These are phyloP conservation scores for Mychonastes homosphaera DNA, from an alignment of 139 green algal species.

Conservation along the genomic window DNA sequence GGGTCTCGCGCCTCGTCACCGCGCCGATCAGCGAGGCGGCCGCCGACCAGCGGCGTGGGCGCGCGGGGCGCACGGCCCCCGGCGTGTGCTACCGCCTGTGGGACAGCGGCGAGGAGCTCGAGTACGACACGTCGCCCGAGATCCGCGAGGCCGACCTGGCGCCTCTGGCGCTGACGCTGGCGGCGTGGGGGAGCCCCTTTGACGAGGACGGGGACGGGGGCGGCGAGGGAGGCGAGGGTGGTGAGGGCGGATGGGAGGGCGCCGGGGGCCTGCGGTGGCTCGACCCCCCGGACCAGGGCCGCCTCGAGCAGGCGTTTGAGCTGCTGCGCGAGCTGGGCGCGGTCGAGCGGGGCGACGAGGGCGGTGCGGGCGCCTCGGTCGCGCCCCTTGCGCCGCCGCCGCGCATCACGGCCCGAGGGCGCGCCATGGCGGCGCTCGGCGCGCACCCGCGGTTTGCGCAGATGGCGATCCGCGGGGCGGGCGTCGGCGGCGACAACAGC, in stretches of 20 bases:
- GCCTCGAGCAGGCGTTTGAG: constrained; percentile 18
- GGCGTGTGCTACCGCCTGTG: constrained; percentile 47
- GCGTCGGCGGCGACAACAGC: too few relatives aligned
- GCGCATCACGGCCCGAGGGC: constrained; percentile 5
- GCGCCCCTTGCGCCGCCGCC: neutral
- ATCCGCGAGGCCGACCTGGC: constrained; percentile 43
- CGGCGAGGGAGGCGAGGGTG: neutral
- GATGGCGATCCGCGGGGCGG: constrained; percentile 25
- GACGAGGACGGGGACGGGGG: constrained; percentile 1
- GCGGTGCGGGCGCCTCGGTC: neutral
- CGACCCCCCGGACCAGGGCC: constrained; percentile 31
- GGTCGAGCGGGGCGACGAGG: constrained; percentile 17
- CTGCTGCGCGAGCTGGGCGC: constrained; percentile 42
- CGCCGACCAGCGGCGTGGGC: constrained; percentile 40
- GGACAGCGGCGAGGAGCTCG: constrained; percentile 16
- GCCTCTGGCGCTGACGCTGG: constrained; percentile 38
- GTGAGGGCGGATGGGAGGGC: neutral
- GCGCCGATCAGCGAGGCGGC: constrained; percentile 30
- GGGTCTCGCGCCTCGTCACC: constrained; percentile 26
- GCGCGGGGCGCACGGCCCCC: constrained; percentile 39
- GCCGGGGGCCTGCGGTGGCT: constrained; percentile 36
- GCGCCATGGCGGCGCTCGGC: constrained; percentile 19
- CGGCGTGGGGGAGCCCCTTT: constrained; percentile 28
- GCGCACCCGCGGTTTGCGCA: constrained; percentile 33
- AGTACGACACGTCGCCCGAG: constrained; percentile 26